Percentiles rank a stretch among this genome's conserved stretches.
These are phyloP conservation scores for Leucoagaricus sp. DNA, from an alignment of 1,284 basidiomycete genomes.

Conservation along the genomic window DNA sequence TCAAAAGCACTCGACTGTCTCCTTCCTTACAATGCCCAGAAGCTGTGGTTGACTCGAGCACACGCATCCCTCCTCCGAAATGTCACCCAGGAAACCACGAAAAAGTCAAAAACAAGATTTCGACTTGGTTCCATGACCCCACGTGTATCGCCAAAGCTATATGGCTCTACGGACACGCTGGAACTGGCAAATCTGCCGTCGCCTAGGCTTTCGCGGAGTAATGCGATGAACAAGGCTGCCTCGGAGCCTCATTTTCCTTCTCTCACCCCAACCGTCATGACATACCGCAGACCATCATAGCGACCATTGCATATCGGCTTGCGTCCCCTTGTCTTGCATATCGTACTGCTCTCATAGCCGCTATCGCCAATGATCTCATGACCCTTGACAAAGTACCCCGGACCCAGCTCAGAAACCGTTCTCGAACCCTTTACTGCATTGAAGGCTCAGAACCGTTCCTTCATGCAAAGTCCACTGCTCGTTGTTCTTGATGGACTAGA, in stretches of 20 bases:
- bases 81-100: not conserved
- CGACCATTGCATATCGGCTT: conserved; percentile 3
- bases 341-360: not conserved
- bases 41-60: not conserved
- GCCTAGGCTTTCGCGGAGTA: conserved; percentile 1
- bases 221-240: not conserved
- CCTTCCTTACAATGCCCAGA: not conserved
- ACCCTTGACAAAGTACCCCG: not conserved
- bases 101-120: not conserved
- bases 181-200: conserved; percentile 2
- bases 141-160: not conserved
- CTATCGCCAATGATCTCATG: not conserved
- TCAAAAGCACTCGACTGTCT: not conserved
- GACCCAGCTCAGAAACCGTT: conserved; percentile 1
- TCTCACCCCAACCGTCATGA: not conserved
- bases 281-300: not conserved
- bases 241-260: not conserved
- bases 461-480: not conserved
- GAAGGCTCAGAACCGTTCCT: not conserved
- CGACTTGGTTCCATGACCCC: not conserved
- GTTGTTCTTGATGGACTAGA: conserved; percentile 5
- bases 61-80: not conserved
- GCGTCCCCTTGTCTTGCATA: not conserved
- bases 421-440: not conserved
- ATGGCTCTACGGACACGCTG: conserved; percentile 3